Evolutionary conservation across 805 yeast genomes (phyloP).

Genomic region (Cyberlindnera petersonii): DNA sequence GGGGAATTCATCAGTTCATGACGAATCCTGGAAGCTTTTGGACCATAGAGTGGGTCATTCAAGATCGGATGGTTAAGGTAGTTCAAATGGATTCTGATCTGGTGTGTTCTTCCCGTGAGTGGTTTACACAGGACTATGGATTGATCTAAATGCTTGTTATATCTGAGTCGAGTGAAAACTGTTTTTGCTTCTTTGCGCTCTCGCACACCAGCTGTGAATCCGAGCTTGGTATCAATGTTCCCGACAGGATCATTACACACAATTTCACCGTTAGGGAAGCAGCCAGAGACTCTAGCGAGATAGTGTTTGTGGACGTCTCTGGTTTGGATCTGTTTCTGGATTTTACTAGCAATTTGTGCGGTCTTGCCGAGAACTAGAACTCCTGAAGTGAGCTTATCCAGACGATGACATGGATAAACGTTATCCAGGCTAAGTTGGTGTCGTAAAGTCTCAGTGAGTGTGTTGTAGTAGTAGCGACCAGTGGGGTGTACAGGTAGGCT

Average conservation of each 20-base stretch:
- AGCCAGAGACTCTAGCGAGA: constrained; percentile 82
- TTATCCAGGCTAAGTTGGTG: constrained; percentile 46
- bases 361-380: constrained; percentile 57
- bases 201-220: constrained; percentile 43
- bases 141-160: constrained; percentile 26
- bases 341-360: constrained; percentile 32
- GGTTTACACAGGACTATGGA: constrained; percentile 78
- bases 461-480: constrained; percentile 72
- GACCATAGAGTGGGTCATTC: constrained; percentile 73
- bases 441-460: constrained; percentile 76
- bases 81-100: constrained; percentile 89
- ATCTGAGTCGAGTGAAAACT: constrained; percentile 37
- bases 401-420: constrained; percentile 63
- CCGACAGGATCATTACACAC: constrained; percentile 65
- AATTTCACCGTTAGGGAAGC: constrained; percentile 60
- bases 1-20: constrained; percentile 12
- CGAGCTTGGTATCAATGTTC: constrained; percentile 68
- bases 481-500: constrained; percentile 97
- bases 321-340: constrained; percentile 60
- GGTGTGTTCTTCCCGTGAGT: constrained; percentile 91
- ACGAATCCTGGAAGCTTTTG: constrained; percentile 11
- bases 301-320: constrained; percentile 77
- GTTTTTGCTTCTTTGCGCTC: constrained; percentile 70
- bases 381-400: constrained; percentile 91
- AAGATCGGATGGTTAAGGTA: constrained; percentile 82